Conservation (phyloP, 768 basidiomycete species). For the Trametes meyenii region DNA sequence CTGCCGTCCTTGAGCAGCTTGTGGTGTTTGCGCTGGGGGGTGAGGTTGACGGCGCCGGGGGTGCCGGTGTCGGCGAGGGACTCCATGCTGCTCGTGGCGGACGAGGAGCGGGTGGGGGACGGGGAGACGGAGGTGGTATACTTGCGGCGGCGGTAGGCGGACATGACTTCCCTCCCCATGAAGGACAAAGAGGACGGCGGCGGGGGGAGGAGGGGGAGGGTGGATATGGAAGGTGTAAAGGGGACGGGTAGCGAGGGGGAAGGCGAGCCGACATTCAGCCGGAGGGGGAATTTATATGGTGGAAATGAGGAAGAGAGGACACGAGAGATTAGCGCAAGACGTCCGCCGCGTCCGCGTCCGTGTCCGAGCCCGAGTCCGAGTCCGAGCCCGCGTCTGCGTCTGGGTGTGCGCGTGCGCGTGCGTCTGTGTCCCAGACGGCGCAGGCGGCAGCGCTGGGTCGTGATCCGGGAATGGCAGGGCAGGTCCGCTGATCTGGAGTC, state of each 20-base stretch:
- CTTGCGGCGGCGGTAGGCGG: slow-evolving; percentile 33
- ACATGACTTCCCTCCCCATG: slow-evolving; percentile 32
- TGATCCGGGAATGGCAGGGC: slow-evolving; percentile 33
- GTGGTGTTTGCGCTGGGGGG: slow-evolving; percentile 79
- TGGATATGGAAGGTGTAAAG: slow-evolving; percentile 36
- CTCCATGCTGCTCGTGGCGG: slow-evolving; percentile 27
- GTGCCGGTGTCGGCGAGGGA: slow-evolving; percentile 32
- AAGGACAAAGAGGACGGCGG: slow-evolving; percentile 23
- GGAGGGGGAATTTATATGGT: slow-evolving; percentile 30
- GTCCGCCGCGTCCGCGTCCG: neutral
- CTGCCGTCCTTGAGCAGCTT: slow-evolving; percentile 83
- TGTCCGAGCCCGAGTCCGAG: neutral
- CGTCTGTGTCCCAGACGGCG: slow-evolving; percentile 11
- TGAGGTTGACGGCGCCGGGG: slow-evolving; percentile 43
- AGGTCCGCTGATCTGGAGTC: slow-evolving; percentile 33
- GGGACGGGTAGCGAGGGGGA: slow-evolving; percentile 17
- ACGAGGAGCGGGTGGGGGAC: slow-evolving; percentile 23
- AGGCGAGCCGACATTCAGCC: slow-evolving; percentile 28
- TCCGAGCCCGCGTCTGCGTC: neutral
- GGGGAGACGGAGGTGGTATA: slow-evolving; percentile 34
- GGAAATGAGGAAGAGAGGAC: slow-evolving; percentile 8
- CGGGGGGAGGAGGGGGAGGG: slow-evolving; percentile 13
- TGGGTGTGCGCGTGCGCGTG: neutral
- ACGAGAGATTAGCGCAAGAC: slow-evolving; percentile 1
- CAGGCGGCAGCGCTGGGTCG: slow-evolving; percentile 25